Percentiles rank a stretch among this genome's conserved stretches.
Evolutionary conservation across 805 yeast species (phyloP).

Genomic region (Saturnispora halmiae): DNA sequence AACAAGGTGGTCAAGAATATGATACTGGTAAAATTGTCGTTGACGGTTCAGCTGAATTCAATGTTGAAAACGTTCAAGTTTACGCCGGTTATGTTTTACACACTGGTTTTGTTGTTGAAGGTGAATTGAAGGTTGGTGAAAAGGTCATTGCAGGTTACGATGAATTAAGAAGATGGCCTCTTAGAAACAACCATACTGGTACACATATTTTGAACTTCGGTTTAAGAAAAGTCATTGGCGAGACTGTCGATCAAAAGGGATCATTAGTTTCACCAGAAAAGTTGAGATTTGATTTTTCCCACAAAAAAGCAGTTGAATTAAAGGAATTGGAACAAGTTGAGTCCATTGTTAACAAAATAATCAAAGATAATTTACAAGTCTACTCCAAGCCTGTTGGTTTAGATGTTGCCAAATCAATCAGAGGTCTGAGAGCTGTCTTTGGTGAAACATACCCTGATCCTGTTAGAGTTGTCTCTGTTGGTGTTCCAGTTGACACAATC

Average conservation of each 20-base stretch:
- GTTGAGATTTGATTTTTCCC: slow-evolving; percentile 91
- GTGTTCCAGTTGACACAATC: slow-evolving; percentile 79
- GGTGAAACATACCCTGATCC: slow-evolving; percentile 99
- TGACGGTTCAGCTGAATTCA: slow-evolving; percentile 81
- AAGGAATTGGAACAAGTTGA: slow-evolving; percentile 73
- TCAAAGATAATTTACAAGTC: slow-evolving; percentile 62
- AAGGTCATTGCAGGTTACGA: slow-evolving; percentile 79
- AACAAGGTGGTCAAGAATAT: slow-evolving; percentile 98
- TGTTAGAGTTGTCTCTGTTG: slow-evolving; percentile 94
- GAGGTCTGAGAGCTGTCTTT: slow-evolving; percentile 92
- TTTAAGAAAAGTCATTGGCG: slow-evolving; percentile 77
- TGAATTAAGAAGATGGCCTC: slow-evolving; percentile 90
- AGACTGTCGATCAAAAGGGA: slow-evolving; percentile 88
- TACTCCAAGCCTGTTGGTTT: slow-evolving; percentile 78
- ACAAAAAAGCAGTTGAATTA: slow-evolving; percentile 72
- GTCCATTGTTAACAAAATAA: slow-evolving; percentile 57
- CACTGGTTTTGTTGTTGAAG: slow-evolving; percentile 80
- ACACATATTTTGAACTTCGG: slow-evolving; percentile 92
- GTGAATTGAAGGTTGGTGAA: slow-evolving; percentile 58
- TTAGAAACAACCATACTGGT: slow-evolving; percentile 97
- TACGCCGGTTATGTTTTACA: slow-evolving; percentile 95
- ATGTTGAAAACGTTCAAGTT: slow-evolving; percentile 82
- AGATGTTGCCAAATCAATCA: slow-evolving; percentile 60
- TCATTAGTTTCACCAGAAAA: slow-evolving; percentile 94
- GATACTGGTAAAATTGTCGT: slow-evolving; percentile 90